A percentile compares a stretch with the other conserved stretches of the same genome.
phyloP scores from a whole-genome alignment of 2,329 filamentous ascomycete species.

The Tolypocladium sp. region DNA sequence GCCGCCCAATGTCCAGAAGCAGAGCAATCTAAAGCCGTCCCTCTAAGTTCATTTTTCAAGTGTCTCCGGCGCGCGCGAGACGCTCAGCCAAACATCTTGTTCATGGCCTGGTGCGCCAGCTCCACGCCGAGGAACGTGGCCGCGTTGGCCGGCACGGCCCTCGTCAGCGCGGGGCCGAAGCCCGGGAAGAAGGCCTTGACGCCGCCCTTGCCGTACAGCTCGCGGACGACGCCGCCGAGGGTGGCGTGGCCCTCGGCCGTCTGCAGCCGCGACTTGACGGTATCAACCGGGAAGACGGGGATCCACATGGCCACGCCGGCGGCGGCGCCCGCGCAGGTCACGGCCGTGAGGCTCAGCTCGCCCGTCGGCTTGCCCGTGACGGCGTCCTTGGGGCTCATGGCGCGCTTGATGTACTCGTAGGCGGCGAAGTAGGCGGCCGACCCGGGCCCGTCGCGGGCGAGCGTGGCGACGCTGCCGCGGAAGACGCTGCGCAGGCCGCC shows the following conservation, averaged over 20 bases:
- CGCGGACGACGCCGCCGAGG: slow-evolving; percentile 67
- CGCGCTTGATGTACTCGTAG: slow-evolving; percentile 91
- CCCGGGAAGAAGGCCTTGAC: slow-evolving; percentile 94
- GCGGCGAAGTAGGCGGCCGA: slow-evolving; percentile 94
- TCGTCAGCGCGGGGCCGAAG: slow-evolving; percentile 82
- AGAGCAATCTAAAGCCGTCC: not conserved
- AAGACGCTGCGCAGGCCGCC: slow-evolving; percentile 89
- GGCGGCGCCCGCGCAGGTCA: slow-evolving; percentile 79
- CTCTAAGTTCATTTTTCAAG: not conserved
- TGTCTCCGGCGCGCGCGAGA: not conserved
- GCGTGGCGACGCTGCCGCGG: slow-evolving; percentile 79
- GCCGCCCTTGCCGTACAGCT: slow-evolving; percentile 77
- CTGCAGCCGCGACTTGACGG: slow-evolving; percentile 89
- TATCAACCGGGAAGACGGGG: slow-evolving; percentile 95
- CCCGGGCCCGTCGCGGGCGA: slow-evolving; percentile 88
- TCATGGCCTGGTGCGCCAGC: slow-evolving; percentile 75
- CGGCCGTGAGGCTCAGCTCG: slow-evolving; percentile 69
- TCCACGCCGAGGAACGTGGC: slow-evolving; percentile 88
- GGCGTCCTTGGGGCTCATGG: slow-evolving; percentile 73
- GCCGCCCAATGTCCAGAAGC: not conserved
- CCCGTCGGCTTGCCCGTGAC: slow-evolving; percentile 63
- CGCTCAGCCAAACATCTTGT: slow-evolving; percentile 52
- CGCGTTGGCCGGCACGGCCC: slow-evolving; percentile 92
- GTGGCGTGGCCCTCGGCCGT: slow-evolving; percentile 80
- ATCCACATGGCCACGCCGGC: slow-evolving; percentile 99